These are phyloP conservation scores for Zasmidium citrigriseum DNA, from an alignment of 2,329 filamentous ascomycete species.

Conservation along the genomic window DNA sequence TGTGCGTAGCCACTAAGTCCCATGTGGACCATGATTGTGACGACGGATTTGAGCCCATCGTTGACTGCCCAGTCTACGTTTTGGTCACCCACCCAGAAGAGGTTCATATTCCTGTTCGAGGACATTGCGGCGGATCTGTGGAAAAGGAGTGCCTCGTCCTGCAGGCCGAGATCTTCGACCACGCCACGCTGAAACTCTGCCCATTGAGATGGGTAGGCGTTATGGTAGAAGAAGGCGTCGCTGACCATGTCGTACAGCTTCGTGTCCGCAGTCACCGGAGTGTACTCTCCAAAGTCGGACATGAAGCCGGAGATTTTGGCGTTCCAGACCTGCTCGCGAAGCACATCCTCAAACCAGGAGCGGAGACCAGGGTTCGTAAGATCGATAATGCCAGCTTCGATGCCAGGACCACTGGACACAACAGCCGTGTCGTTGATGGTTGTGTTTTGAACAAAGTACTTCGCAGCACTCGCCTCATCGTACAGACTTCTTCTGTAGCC, in stretches of 20 bases:
- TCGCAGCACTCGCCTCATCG: conserved; percentile 32
- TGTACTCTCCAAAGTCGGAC: conserved; percentile 42
- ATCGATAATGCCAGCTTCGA: conserved; percentile 41
- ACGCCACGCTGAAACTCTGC: conserved; percentile 35
- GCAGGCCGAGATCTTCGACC: conserved; percentile 29
- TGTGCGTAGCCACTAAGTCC: conserved; percentile 39
- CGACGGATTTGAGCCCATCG: conserved; percentile 39
- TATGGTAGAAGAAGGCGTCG: conserved; percentile 38
- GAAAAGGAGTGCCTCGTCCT: conserved; percentile 37
- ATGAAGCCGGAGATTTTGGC: conserved; percentile 40
- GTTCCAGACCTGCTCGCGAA: conserved; percentile 37
- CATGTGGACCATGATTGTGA: conserved; percentile 40
- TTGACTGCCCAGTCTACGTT: conserved; percentile 37
- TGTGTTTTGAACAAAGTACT: conserved; percentile 38
- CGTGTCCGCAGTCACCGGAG: conserved; percentile 31
- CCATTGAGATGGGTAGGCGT: conserved; percentile 39
- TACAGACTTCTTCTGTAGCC: conserved; percentile 37
- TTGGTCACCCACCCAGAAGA: conserved; percentile 44
- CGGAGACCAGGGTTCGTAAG: conserved; percentile 37
- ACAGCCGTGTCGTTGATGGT: conserved; percentile 37
- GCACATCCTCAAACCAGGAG: conserved; percentile 37
- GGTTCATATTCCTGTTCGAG: conserved; percentile 37
- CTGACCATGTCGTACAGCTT: conserved; percentile 31
- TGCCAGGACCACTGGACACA: conserved; percentile 39
- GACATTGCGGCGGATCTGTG: conserved; percentile 38